phyloP scores from a whole-genome alignment of 2,329 filamentous ascomycete species.

The Fusarium sp. region DNA sequence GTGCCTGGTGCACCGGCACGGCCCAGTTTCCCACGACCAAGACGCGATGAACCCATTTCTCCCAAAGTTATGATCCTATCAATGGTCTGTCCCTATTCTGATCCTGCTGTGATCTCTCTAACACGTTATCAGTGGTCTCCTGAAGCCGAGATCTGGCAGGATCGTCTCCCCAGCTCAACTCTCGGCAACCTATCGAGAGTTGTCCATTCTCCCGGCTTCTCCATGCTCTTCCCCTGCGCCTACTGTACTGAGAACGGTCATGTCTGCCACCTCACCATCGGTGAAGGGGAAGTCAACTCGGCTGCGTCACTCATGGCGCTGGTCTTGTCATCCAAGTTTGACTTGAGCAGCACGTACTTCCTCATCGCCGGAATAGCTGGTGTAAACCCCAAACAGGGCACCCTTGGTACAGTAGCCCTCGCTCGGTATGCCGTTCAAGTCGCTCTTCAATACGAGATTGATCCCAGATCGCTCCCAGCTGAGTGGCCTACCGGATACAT shows the following conservation, averaged over 20 bases:
- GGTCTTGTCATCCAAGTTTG: slow-evolving; percentile 67
- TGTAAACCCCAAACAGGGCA: slow-evolving; percentile 73
- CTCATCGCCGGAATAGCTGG: slow-evolving; percentile 77
- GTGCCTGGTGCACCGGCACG: neutral
- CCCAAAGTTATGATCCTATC: slow-evolving; percentile 71
- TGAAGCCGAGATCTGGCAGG: slow-evolving; percentile 70
- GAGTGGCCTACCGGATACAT: slow-evolving; percentile 76
- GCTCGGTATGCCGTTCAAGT: slow-evolving; percentile 77
- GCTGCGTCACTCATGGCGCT: slow-evolving; percentile 72
- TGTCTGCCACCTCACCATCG: slow-evolving; percentile 74
- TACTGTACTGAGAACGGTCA: slow-evolving; percentile 69
- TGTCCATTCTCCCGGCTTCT: slow-evolving; percentile 68
- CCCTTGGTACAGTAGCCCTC: slow-evolving; percentile 72
- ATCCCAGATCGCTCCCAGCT: slow-evolving; percentile 70
- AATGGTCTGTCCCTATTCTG: slow-evolving; percentile 57
- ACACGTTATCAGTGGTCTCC: slow-evolving; percentile 62
- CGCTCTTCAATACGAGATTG: slow-evolving; percentile 79
- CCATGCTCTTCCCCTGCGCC: slow-evolving; percentile 69
- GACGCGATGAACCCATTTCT: slow-evolving; percentile 46
- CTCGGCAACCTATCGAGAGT: slow-evolving; percentile 65
- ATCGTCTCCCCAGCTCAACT: slow-evolving; percentile 55
- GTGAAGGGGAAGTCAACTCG: slow-evolving; percentile 79
- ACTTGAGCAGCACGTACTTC: slow-evolving; percentile 75
- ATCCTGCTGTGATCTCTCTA: slow-evolving; percentile 2
- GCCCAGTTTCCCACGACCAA: neutral